Conservation (phyloP, 768 basidiomycete genomes). For the Collybiopsis confluens region DNA sequence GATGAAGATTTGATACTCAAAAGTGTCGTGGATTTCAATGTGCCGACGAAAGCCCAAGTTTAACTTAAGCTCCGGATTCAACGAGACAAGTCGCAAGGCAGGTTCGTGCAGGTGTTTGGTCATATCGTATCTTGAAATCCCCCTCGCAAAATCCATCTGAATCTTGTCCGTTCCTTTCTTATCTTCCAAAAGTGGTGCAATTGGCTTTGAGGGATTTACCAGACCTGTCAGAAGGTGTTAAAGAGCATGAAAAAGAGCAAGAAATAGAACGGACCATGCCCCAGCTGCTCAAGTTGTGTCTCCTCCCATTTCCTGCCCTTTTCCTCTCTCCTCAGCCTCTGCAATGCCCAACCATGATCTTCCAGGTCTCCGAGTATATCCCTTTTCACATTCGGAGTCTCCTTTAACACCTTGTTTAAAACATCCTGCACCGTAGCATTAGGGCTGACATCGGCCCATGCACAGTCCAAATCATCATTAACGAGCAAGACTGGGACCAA, state of each 20-base stretch:
- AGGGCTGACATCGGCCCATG: conserved; percentile 40
- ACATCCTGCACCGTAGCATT: conserved; percentile 59
- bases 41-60: conserved; percentile 58
- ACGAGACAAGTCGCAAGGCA: conserved; percentile 65
- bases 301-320: conserved; percentile 68
- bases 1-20: conserved; percentile 61
- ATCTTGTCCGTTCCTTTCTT: no score
- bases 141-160: conserved; percentile 26
- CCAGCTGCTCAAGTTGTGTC: conserved; percentile 59
- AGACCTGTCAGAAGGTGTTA: conserved; percentile 36
- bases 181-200: conserved; percentile 49
- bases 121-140: conserved; percentile 68
- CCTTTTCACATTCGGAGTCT: conserved; percentile 37
- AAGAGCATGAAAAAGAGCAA: neutral
- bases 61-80: conserved; percentile 55
- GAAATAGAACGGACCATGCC: conserved; percentile 45
- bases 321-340: conserved; percentile 54
- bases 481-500: conserved; percentile 54
- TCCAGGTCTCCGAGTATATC: conserved; percentile 56
- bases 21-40: conserved; percentile 75
- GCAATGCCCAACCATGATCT: conserved; percentile 66
- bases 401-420: conserved; percentile 44
- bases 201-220: conserved; percentile 35
- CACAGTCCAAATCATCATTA: conserved; percentile 56
- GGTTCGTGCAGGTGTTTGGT: conserved; percentile 67